These are phyloP conservation scores for Casuarina equisetifolia DNA, from an alignment of 306 rosid genomes.

Conservation along the genomic window DNA sequence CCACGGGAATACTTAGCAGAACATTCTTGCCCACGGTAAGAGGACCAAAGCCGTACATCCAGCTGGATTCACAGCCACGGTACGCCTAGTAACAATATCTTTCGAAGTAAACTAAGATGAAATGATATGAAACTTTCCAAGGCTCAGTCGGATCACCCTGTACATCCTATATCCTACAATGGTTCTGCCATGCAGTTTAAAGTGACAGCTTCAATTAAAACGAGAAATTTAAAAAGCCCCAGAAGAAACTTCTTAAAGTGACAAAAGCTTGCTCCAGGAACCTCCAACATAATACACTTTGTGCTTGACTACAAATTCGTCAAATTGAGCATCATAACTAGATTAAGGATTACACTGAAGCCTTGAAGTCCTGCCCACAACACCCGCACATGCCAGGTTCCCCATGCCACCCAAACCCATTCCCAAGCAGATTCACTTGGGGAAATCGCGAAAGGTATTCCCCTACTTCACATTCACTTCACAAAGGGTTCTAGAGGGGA, in stretches of 20 bases:
- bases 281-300: conserved; percentile 47
- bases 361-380: conserved; percentile 21
- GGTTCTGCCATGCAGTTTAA: conserved; percentile 28
- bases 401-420: neutral
- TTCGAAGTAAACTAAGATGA: neutral
- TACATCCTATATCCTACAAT: conserved; percentile 44
- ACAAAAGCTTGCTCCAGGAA: conserved; percentile 27
- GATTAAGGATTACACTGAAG: conserved; percentile 20
- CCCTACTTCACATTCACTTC: neutral
- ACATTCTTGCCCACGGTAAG: no score
- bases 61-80: no score
- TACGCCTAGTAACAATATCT: neutral
- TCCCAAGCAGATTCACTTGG: conserved; percentile 4
- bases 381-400: conserved; percentile 10
- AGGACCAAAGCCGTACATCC: no score
- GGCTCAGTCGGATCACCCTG: conserved; percentile 37
- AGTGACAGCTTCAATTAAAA: conserved; percentile 43
- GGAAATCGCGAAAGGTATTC: neutral
- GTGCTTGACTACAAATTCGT: conserved; percentile 28
- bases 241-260: conserved; percentile 33
- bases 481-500: neutral
- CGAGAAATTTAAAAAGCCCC: conserved; percentile 20
- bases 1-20: no score
- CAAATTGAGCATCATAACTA: conserved; percentile 26
- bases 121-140: neutral